Evolutionary conservation across 2,329 filamentous ascomycete species (phyloP).

Genomic region (Colletotrichum tofieldiae): DNA sequence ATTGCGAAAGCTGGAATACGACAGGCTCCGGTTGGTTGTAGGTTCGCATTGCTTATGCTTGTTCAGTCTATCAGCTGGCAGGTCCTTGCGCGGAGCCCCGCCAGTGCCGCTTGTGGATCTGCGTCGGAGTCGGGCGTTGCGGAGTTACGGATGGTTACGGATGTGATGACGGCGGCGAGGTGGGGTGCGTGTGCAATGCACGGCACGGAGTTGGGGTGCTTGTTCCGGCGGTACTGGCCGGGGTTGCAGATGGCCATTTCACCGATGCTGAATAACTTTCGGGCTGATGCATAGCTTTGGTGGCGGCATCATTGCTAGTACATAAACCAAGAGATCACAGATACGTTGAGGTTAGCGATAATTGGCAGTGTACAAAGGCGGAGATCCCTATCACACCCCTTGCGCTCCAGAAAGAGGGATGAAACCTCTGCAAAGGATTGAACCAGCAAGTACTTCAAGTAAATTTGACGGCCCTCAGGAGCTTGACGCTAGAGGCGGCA

Average conservation of each 20-base stretch:
- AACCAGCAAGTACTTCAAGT: no score
- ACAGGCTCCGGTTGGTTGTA: background rate
- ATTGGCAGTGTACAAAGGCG: no score
- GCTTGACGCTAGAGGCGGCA: no score
- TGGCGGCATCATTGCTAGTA: background rate
- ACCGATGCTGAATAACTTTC: background rate
- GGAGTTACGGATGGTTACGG: background rate
- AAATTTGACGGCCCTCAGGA: no score
- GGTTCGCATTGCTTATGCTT: background rate
- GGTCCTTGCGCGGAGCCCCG: background rate
- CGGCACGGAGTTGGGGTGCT: conserved; percentile 13
- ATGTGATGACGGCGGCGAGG: background rate
- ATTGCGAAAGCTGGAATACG: conserved; percentile 9
- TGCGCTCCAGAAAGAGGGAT: no score
- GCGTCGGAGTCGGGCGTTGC: background rate
- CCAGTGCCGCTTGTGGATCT: background rate
- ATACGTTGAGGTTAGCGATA: no score
- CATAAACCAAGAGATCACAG: no score
- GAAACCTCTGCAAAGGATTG: no score
- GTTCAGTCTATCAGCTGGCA: conserved; percentile 21
- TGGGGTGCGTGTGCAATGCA: background rate
- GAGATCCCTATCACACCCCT: no score
- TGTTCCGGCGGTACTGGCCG: conserved; percentile 9
- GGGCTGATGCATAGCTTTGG: background rate
- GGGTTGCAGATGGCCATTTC: conserved; percentile 6